Conservation (phyloP, 345 rosid genomes). For the Turnera subulata region DNA sequence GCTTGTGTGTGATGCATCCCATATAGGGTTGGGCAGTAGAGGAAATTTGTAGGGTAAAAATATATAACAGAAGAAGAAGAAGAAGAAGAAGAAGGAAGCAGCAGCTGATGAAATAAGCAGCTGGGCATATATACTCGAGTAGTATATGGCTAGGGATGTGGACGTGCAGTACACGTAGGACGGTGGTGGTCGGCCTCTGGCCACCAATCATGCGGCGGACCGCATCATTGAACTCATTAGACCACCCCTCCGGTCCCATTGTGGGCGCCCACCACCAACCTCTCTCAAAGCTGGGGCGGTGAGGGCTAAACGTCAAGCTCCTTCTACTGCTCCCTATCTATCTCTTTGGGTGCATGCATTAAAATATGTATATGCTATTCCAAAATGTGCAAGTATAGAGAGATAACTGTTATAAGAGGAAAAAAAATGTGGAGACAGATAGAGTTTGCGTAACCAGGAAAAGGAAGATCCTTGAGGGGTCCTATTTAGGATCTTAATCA, state of each 20-base stretch:
- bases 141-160: constrained; percentile 16
- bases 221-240: constrained; percentile 49
- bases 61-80: too few species aligned
- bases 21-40: not conserved
- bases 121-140: too few species aligned
- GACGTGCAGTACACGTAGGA: constrained; percentile 60
- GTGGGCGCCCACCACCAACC: constrained; percentile 43
- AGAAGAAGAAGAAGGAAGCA: too few species aligned
- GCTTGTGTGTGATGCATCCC: too few species aligned
- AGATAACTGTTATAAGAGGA: not conserved
- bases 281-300: constrained; percentile 39
- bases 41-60: not conserved
- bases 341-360: not conserved
- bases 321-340: not conserved
- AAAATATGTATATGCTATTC: not conserved
- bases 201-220: constrained; percentile 74
- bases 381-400: not conserved
- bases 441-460: constrained; percentile 52
- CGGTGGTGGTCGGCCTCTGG: constrained; percentile 86
- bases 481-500: constrained; percentile 32
- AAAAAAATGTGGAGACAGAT: constrained; percentile 13
- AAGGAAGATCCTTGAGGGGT: constrained; percentile 50
- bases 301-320: constrained; percentile 14
- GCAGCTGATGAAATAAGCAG: too few species aligned
- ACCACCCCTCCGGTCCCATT: not conserved